Evolutionary conservation across 345 rosid genomes (phyloP), one percentile per base, ranked within the genome.

Genomic region (Durio zibethinus): DNA sequence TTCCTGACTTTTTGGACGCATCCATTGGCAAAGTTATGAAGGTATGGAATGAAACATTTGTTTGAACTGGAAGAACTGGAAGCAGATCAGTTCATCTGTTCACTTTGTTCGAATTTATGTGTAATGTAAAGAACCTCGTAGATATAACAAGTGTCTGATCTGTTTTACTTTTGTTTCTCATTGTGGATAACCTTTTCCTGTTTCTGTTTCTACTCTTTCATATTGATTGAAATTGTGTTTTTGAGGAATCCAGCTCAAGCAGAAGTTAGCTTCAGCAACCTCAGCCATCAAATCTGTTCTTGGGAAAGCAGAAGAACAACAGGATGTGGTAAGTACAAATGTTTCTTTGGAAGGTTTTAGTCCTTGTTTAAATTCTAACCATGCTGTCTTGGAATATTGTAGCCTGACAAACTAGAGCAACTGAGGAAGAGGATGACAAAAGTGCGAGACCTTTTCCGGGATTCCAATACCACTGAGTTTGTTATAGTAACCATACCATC

Each of bases 401-500:
- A 91, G 93, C 73, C 88, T 62, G 86, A 84, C 72, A 88, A 89
- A 78, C 84, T 90, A 82, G 90, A 88, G 74, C 86, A 84, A 82
- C 76, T 93, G 69, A 89, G 88, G 80, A 89, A 89, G 83, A 87
- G 85, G 77, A 88, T 88, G 93, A 82, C 78, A 81, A 91, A 86
- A 87, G 92, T 93, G 67, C 85, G 87, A 75, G 91, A 90, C 81
- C 88, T 93, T 76, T 91, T 93, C 78, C 90, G 80, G 29, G 88
- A 88, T 79, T 76, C 82, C 29, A 77, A 85, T 69, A 63, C 84
- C 77, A 91, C 91, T 5, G 94, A 91, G 81, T 93, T 93, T 86
- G 79, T 91, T 84, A 90, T 91, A 76, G 97, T 93, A 61, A 88
- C 94, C 56, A 90, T 90, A 86, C 98, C 98, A 69, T 86, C 93